These are phyloP conservation scores for Microglena sp. DNA, from an alignment of 139 green algal genomes.

Conservation along the genomic window DNA sequence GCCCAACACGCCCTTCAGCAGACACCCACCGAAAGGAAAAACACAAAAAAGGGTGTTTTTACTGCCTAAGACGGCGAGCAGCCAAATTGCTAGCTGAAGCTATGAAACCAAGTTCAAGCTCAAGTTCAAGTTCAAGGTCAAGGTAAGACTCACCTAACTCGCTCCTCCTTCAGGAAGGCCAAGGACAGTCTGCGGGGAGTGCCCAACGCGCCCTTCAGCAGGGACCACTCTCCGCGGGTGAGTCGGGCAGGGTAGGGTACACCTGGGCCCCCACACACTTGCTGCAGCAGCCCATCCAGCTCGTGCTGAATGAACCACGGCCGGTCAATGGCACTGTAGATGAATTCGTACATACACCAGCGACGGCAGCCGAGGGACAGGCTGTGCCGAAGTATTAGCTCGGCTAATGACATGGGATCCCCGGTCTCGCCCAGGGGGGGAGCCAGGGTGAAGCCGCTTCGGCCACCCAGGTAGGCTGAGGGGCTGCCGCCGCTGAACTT, in stretches of 20 bases:
- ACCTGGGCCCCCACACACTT: no score
- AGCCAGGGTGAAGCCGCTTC: no score
- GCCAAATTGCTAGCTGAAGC: no score
- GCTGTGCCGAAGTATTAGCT: conserved; percentile 44
- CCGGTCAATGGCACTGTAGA: conserved; percentile 58
- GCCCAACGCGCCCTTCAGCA: conserved; percentile 30
- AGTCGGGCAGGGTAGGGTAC: no score
- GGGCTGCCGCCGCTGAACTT: no score
- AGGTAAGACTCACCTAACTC: background rate
- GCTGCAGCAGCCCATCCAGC: conserved; percentile 34
- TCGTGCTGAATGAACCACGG: conserved; percentile 59
- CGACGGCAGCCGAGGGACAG: conserved; percentile 31
- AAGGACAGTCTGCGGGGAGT: conserved; percentile 58
- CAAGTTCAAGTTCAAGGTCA: no score
- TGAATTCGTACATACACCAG: conserved; percentile 56
- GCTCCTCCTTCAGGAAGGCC: conserved; percentile 39
- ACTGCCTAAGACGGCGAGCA: no score
- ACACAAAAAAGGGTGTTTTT: no score
- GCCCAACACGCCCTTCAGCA: conserved; percentile 30
- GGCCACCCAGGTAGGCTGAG: no score
- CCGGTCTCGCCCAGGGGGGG: background rate
- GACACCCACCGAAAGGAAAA: no score
- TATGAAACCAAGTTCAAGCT: no score
- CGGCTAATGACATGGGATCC: conserved; percentile 10
- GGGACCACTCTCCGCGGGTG: conserved; percentile 10